Evolutionary conservation across 2,329 filamentous ascomycete species (phyloP).

Genomic region (Fusarium tanahbumbuense): DNA sequence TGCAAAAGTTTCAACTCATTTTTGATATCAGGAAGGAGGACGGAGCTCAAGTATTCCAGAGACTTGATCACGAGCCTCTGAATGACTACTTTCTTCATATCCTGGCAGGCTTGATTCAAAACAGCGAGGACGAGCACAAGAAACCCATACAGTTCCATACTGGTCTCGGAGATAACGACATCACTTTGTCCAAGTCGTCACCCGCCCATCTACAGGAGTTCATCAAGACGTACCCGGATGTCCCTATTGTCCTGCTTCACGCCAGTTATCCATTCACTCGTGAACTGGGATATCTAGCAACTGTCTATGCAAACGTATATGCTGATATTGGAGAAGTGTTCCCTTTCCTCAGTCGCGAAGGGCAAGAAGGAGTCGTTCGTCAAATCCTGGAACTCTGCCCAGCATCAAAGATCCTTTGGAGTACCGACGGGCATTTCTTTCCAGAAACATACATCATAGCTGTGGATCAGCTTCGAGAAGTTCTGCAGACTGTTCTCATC

Average conservation of each 20-base stretch:
- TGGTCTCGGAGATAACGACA: conserved; percentile 83
- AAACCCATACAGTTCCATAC: conserved; percentile 90
- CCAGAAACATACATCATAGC: conserved; percentile 83
- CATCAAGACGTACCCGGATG: conserved; percentile 73
- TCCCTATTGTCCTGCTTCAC: conserved; percentile 83
- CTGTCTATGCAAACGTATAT: conserved; percentile 82
- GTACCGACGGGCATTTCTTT: conserved; percentile 82
- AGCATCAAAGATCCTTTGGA: conserved; percentile 80
- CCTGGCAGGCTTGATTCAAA: conserved; percentile 68
- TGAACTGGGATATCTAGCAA: conserved; percentile 82
- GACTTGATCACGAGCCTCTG: conserved; percentile 71
- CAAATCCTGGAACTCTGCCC: conserved; percentile 82
- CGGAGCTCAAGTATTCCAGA: conserved; percentile 54
- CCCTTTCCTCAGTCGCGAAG: conserved; percentile 79
- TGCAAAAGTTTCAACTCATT: conserved; percentile 55
- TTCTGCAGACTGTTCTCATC: conserved; percentile 73
- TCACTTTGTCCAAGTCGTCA: conserved; percentile 75
- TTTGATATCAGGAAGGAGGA: conserved; percentile 40
- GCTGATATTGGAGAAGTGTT: conserved; percentile 87
- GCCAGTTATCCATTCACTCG: conserved; percentile 84
- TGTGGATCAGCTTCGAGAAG: conserved; percentile 77
- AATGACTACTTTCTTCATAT: conserved; percentile 77
- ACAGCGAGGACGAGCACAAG: conserved; percentile 56
- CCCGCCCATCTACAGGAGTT: conserved; percentile 80
- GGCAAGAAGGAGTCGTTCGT: conserved; percentile 76